Percentiles rank a stretch among this genome's conserved stretches.
Conservation (phyloP, 495 filamentous ascomycete species). For the Monascus purpureus region DNA sequence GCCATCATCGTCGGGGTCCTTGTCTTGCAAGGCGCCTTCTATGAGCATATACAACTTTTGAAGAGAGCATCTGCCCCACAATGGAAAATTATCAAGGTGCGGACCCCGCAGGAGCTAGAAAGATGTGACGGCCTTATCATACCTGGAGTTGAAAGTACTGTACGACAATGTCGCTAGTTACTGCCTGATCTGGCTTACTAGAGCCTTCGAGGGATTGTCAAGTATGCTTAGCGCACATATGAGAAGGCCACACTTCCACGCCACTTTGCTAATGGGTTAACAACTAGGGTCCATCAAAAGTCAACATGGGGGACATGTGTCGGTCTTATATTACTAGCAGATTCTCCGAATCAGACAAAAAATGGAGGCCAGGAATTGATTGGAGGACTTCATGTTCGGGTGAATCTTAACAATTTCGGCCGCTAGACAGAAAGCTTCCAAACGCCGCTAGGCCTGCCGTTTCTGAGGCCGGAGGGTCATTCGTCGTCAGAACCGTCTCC, state of each 20-base stretch:
- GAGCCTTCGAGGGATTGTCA: constrained; percentile 79
- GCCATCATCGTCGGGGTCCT: constrained; percentile 65
- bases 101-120: constrained; percentile 55
- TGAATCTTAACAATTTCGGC: constrained; percentile 90
- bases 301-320: constrained; percentile 96
- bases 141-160: constrained; percentile 88
- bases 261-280: constrained; percentile 4
- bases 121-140: constrained; percentile 73
- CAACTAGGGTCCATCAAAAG: constrained; percentile 38
- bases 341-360: constrained; percentile 78
- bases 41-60: constrained; percentile 72
- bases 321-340: constrained; percentile 80
- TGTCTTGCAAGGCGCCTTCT: constrained; percentile 87
- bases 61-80: constrained; percentile 42
- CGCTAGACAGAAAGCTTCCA: constrained; percentile 90
- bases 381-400: constrained; percentile 79
- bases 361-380: constrained; percentile 87
- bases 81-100: constrained; percentile 64
- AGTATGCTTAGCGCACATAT: too few relatives aligned
- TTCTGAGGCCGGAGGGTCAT: constrained; percentile 36
- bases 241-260: too few relatives aligned
- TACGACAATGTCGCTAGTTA: constrained; percentile 88
- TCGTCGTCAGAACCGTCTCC: constrained; percentile 1
- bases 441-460: constrained; percentile 58
- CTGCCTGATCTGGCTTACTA: constrained; percentile 60